Percentiles rank a stretch among this genome's conserved stretches.
phyloP scores from a whole-genome alignment of 208 protist genomes.

The Acanthamoeba sp. region DNA sequence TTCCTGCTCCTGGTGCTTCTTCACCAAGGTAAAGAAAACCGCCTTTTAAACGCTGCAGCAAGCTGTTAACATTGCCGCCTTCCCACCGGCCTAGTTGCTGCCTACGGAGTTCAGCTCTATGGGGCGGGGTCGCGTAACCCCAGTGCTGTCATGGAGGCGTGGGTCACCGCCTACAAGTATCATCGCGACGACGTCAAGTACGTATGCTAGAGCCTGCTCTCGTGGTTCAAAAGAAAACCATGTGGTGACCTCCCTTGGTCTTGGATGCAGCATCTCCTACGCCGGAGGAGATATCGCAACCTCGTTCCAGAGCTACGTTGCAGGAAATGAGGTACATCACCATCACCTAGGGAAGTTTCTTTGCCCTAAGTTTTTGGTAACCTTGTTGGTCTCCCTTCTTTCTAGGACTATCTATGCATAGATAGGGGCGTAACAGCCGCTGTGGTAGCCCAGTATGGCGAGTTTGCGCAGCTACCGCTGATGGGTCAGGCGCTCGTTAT shows the following conservation, averaged over 20 bases:
- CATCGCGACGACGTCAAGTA: conserved; percentile 22
- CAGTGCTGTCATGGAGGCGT: background rate
- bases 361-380: background rate
- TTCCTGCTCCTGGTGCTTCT: background rate
- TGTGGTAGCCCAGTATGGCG: background rate
- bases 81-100: background rate
- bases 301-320: background rate
- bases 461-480: background rate
- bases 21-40: background rate
- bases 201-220: background rate
- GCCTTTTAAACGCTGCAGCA: no score
- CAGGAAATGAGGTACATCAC: no score
- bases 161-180: background rate
- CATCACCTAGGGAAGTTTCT: background rate
- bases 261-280: background rate
- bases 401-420: background rate
- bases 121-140: background rate
- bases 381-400: background rate
- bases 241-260: background rate
- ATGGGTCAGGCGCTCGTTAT: background rate
- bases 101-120: background rate
- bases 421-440: background rate
- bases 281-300: background rate
- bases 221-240: no score
- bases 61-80: no score